These are phyloP conservation scores for Zasmidium angulare DNA, from an alignment of 2,329 filamentous ascomycete species.

Conservation along the genomic window DNA sequence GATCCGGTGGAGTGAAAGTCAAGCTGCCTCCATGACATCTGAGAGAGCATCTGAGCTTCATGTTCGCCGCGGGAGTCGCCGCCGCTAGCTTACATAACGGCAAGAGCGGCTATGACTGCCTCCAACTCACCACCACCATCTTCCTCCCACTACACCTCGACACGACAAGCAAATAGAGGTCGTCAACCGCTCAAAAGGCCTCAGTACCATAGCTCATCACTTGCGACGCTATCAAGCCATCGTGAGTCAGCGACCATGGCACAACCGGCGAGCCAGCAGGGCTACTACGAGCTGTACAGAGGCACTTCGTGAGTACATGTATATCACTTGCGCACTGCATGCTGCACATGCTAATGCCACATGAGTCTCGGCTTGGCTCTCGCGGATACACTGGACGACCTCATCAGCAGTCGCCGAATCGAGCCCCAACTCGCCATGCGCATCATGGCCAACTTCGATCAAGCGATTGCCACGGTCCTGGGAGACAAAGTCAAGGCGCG, in stretches of 20 bases:
- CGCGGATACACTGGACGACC: constrained; percentile 93
- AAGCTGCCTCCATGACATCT: constrained; percentile 21
- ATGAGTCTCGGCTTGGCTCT: constrained; percentile 84
- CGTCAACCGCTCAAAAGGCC: constrained; percentile 1
- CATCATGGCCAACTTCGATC: constrained; percentile 93
- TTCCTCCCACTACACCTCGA: constrained; percentile 13
- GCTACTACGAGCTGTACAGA: constrained; percentile 93
- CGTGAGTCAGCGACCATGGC: constrained; percentile 15
- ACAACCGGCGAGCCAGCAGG: constrained; percentile 32
- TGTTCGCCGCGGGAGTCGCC: not conserved
- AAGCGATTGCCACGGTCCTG: constrained; percentile 85
- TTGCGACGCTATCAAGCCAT: not conserved
- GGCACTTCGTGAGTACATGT: constrained; percentile 80
- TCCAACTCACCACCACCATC: constrained; percentile 1
- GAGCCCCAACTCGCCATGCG: constrained; percentile 99
- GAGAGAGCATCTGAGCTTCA: constrained; percentile 9
- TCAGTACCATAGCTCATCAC: not conserved
- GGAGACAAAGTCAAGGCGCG: constrained; percentile 90
- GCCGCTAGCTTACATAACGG: not conserved
- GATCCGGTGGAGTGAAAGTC: constrained; percentile 6
- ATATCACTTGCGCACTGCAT: constrained; percentile 26
- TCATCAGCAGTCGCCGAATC: constrained; percentile 92
- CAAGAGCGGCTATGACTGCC: constrained; percentile 1
- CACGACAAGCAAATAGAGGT: constrained; percentile 3
- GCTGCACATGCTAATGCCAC: constrained; percentile 7